Evolutionary conservation across 768 basidiomycete species (phyloP), one percentile per base, ranked within the genome.

Genomic region (Boletus subcaerulescens): DNA sequence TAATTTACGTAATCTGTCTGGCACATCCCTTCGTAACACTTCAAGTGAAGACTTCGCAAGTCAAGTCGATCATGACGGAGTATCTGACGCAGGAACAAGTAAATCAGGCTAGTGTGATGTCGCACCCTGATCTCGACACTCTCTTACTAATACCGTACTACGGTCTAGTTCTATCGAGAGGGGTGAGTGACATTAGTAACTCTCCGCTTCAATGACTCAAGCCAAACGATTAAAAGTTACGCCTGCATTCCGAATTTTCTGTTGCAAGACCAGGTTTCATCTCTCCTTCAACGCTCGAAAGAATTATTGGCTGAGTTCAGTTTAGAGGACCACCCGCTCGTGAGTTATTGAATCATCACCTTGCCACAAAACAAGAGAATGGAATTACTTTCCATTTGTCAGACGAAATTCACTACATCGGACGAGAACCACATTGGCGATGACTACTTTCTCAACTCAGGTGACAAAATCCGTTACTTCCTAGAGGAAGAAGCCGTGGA

Each of bases 401-500:
- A 93, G 93, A 98, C 94, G 13, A 89, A 84, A 66, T 99, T 99
- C 72, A 90, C 88, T 15, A 94, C 93, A 0, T 71, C 70, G 6
- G 85, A 90, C 55, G 75, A 81, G 53, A 77, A 86, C 50, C 91
- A 93, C 61, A 79, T 93, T 24, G 94, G 94, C 1, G 94, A 98
- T 65, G 85, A 92, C 32, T 98, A 98, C 71, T 99, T 99, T 65
- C 76, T 99, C 45, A 81, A 75, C 31, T 94, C 92, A 1, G 92
- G 93, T 3, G 93, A 98, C 71, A 97, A 97, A 78, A 91, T 98
- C 76, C 85, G 90, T 7, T 98, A 86, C 71, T 98, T 99, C 71
- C 76, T 99, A 42, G 97, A 98, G 67, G 87, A 91, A 61, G 92
- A 88, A 47, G 93, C 95, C 1, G 76, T 97, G 7, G 81, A 85